A percentile compares a stretch with the other conserved stretches of the same genome.
phyloP scores from a whole-genome alignment of 257 asterid species.

The Gardenia jasminoides region DNA sequence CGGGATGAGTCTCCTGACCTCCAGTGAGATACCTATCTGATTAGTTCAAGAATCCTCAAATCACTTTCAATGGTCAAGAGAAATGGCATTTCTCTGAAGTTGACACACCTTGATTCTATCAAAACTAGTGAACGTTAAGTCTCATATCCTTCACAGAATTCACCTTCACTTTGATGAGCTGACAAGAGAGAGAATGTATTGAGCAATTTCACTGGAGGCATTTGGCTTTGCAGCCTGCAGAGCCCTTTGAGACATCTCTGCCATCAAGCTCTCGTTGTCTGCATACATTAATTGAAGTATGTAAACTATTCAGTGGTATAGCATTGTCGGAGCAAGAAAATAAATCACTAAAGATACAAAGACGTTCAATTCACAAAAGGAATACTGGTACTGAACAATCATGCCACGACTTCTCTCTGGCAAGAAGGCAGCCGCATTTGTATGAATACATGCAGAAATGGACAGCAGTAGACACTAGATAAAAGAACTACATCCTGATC shows the following conservation, averaged over 20 bases:
- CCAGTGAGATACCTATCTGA: not conserved
- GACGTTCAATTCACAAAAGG: not conserved
- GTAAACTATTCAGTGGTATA: not conserved
- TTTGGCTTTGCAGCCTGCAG: slow-evolving; percentile 46
- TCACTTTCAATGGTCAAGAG: not conserved
- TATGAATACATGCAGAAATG: not conserved
- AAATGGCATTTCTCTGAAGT: not conserved
- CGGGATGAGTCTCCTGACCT: not conserved
- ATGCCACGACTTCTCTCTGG: not conserved
- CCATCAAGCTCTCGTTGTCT: slow-evolving; percentile 40
- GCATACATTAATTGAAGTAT: slow-evolving; percentile 14
- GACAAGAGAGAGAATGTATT: slow-evolving; percentile 38
- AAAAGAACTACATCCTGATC: not conserved
- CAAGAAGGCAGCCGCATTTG: not conserved
- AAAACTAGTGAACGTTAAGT: not conserved
- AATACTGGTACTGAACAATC: not conserved
- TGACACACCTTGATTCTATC: not conserved
- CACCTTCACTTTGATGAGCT: slow-evolving; percentile 17
- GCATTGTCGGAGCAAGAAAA: not conserved
- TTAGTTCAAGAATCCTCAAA: not conserved
- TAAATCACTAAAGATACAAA: not conserved
- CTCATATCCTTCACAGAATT: not conserved
- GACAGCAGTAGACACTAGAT: not conserved
- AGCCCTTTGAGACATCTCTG: slow-evolving; percentile 52
- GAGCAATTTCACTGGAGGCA: slow-evolving; percentile 48